Evolutionary conservation across 177 flowering plant species (phyloP).

Genomic region (Vitis hybrid): DNA sequence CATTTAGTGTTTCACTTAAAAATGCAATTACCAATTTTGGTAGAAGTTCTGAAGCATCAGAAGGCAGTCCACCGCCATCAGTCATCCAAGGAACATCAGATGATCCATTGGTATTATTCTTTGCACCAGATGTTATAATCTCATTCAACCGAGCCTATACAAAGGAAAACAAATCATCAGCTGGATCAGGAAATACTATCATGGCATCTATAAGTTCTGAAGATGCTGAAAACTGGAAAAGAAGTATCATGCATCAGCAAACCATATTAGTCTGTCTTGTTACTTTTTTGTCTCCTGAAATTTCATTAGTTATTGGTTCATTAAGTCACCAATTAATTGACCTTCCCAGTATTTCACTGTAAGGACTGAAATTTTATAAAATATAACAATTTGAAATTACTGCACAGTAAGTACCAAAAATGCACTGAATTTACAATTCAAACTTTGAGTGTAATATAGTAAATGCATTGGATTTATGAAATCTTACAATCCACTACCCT

Average conservation of each 20-base stretch:
- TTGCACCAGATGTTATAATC: conserved; percentile 66
- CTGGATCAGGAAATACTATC: too few relatives aligned
- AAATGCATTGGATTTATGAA: too few relatives aligned
- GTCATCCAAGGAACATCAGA: conserved; percentile 86
- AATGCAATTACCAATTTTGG: conserved; percentile 65
- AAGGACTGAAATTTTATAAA: too few relatives aligned
- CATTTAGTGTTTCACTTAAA: background rate
- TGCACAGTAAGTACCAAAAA: too few relatives aligned
- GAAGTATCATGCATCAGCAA: background rate
- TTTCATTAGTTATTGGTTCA: too few relatives aligned
- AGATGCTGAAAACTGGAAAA: background rate
- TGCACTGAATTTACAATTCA: too few relatives aligned
- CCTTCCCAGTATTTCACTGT: too few relatives aligned
- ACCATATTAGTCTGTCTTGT: background rate
- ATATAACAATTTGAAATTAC: too few relatives aligned
- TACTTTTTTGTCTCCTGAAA: too few relatives aligned
- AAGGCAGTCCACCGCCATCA: conserved; percentile 93
- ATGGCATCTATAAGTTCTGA: background rate
- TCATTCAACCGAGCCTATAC: conserved; percentile 86
- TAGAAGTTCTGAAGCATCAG: conserved; percentile 75
- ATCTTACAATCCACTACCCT: too few relatives aligned
- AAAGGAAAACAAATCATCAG: background rate
- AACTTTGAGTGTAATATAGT: too few relatives aligned
- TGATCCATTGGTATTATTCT: conserved; percentile 43
- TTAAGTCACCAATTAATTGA: too few relatives aligned